Evolutionary conservation across 78 protist species (phyloP), one percentile per base, ranked within the genome.

Genomic region (Capsaspora owczarzaki): DNA sequence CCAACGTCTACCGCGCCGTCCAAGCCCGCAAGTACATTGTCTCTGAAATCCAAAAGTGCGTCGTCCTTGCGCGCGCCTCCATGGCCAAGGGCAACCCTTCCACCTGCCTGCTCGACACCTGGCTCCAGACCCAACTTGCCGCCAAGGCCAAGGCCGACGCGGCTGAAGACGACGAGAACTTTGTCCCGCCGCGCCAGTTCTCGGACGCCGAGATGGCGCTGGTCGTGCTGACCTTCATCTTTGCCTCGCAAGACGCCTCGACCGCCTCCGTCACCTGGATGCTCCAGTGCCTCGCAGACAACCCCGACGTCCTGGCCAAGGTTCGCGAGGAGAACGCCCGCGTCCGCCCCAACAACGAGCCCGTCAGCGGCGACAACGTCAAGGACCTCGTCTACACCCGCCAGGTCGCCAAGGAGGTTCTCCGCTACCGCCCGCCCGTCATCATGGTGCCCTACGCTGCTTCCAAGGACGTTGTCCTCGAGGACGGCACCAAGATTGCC

Each of bases 391-490:
- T 12, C 33, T 89, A 82, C 85, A 89, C 89, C n/a, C 81, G 88
- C 60, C 49, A 40, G 49, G 86, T 81, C 37, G 89, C 82, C 68
- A 82, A 80, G 68, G 92, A 89, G 85, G 76, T 89, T 47, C 83
- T 89, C 25, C 83, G 92, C 74, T 85, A 74, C 87, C 80, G 92
- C 70, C 92, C 92, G 80, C 92, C 92, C 69, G 92, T 86, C 23
- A 76, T 60, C 16, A 85, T 85, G 92, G 87, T 85, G 40, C 89
- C 92, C 61, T 84, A 89, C 63, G 69, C 60, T 40, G 85, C 84
- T 38, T 61, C 77, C 35, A 74, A 80, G 76, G 89, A 85, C 41
- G 74, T 69, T 33, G 71, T 66, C 74, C 74, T 89, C 70, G 72
- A 81, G 61, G 81, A 69, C 53, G 87, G 79, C 71, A 83, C 74